These are phyloP conservation scores for Whalleya microplaca DNA, from an alignment of 2,329 filamentous ascomycete species.

Conservation along the genomic window DNA sequence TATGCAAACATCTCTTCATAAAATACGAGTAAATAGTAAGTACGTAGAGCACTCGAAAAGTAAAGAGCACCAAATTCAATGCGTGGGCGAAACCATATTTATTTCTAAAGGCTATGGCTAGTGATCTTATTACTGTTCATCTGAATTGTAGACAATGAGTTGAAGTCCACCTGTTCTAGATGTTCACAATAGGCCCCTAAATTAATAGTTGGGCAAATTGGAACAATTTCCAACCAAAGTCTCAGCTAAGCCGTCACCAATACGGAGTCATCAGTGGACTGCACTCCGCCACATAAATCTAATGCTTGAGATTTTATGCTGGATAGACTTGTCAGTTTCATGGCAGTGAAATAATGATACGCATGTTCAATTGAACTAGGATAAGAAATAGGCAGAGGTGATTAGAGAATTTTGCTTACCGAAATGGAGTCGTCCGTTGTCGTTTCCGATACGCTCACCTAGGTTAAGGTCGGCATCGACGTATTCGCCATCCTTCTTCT, in stretches of 20 bases:
- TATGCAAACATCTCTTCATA: too few relatives aligned
- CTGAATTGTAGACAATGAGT: not conserved
- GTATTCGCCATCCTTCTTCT: slow-evolving; percentile 46
- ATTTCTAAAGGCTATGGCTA: too few relatives aligned
- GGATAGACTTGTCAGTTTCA: not conserved
- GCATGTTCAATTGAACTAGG: not conserved
- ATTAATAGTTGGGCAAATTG: not conserved
- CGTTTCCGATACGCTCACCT: slow-evolving; percentile 56
- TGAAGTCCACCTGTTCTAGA: too few relatives aligned
- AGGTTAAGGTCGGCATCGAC: slow-evolving; percentile 56
- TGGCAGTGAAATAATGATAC: not conserved
- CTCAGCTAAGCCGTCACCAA: not conserved
- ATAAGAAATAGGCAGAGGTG: not conserved
- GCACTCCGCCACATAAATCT: not conserved
- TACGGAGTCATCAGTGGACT: not conserved
- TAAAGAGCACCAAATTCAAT: too few relatives aligned
- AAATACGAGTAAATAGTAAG: too few relatives aligned
- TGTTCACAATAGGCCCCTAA: not conserved
- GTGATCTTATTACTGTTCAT: not conserved
- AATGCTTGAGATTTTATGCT: not conserved
- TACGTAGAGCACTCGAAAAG: too few relatives aligned
- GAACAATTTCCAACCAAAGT: too few relatives aligned
- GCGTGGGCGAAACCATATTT: too few relatives aligned
- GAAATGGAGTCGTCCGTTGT: slow-evolving; percentile 47
- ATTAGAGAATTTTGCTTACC: not conserved